These are phyloP conservation scores for Phoma sp. DNA, from an alignment of 2,329 filamentous ascomycete genomes.

Conservation along the genomic window DNA sequence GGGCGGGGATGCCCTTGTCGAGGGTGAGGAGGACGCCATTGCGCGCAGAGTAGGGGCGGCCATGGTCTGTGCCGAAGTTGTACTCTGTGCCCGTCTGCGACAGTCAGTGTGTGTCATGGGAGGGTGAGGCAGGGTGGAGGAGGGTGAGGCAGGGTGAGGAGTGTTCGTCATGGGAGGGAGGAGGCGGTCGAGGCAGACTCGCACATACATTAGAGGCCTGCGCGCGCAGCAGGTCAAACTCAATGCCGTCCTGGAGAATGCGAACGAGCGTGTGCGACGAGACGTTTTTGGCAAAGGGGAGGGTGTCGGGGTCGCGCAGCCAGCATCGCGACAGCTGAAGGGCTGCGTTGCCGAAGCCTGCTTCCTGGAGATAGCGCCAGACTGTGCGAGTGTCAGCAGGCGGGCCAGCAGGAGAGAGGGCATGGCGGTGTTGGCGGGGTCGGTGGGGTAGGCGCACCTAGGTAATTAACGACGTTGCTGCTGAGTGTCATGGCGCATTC, in stretches of 20 bases:
- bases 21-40: constrained; percentile 46
- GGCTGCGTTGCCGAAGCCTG: constrained; percentile 62
- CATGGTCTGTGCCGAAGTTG: constrained; percentile 49
- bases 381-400: constrained; percentile 46
- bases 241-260: constrained; percentile 68
- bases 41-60: constrained; percentile 46
- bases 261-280: constrained; percentile 65
- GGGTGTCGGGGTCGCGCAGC: constrained; percentile 65
- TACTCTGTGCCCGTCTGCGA: constrained; percentile 42
- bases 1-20: constrained; percentile 45
- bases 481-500: constrained; percentile 54
- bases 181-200: background rate
- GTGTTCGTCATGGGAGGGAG: too few species aligned
- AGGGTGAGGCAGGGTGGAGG: too few species aligned
- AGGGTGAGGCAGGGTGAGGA: too few species aligned
- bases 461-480: constrained; percentile 71
- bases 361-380: constrained; percentile 63
- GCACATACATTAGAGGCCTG: constrained; percentile 43
- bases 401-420: constrained; percentile 1
- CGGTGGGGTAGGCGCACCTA: constrained; percentile 40
- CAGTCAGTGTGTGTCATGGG: constrained; percentile 12
- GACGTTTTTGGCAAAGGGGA: constrained; percentile 67
- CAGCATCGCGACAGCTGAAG: constrained; percentile 67
- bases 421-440: background rate
- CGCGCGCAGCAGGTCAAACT: constrained; percentile 53